phyloP scores from a whole-genome alignment of 1,284 basidiomycete species.

The Melampsora americana region DNA sequence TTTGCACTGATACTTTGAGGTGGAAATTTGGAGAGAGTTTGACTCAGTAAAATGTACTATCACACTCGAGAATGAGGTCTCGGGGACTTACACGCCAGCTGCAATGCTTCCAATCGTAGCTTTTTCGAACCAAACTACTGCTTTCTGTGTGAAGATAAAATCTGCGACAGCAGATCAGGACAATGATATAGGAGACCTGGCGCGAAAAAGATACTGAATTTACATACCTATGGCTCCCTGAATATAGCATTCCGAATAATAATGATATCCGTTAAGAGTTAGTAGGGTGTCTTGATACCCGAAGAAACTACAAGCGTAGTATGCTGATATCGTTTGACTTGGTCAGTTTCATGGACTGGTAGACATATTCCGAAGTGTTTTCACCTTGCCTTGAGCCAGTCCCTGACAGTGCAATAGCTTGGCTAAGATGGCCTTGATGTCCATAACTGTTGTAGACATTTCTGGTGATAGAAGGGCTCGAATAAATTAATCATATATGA shows the following conservation, averaged over 20 bases:
- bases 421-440: not conserved
- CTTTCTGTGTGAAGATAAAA: not conserved
- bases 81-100: not conserved
- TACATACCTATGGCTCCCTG: not conserved
- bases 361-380: not conserved
- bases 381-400: not conserved
- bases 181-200: not conserved
- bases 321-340: too few relatives aligned
- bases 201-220: not conserved
- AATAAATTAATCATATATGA: not conserved
- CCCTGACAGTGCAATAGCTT: not conserved
- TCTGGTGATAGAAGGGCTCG: not conserved
- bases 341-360: not conserved
- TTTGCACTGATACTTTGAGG: not conserved
- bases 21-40: too few relatives aligned
- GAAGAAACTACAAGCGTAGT: not conserved
- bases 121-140: conserved; percentile 6
- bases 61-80: too few relatives aligned
- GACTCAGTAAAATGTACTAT: too few relatives aligned
- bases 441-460: not conserved
- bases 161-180: not conserved
- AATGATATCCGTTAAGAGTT: not conserved
- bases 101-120: not conserved
- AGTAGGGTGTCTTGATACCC: conserved; percentile 3
- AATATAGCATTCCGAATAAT: not conserved